Conservation (phyloP, 352 stramenopile species). For the Poterioochromonas sp. region DNA sequence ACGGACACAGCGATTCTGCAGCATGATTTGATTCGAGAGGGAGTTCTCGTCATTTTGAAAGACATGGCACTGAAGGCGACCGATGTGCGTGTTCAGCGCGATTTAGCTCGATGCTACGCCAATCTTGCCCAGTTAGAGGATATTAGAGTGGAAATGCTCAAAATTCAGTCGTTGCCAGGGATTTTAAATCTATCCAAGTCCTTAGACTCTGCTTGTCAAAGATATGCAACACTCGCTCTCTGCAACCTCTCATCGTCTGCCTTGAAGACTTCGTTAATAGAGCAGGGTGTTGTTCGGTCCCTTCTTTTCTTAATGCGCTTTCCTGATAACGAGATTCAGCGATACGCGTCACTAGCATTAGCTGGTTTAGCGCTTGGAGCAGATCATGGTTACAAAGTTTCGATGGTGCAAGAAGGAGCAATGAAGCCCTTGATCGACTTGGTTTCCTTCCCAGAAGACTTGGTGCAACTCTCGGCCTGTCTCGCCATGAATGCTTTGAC, state of each 20-base stretch:
- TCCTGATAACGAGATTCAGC: slow-evolving; percentile 87
- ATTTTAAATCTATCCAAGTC: slow-evolving; percentile 57
- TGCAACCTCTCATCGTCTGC: slow-evolving; percentile 75
- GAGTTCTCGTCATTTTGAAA: slow-evolving; percentile 64
- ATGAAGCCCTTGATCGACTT: slow-evolving; percentile 80
- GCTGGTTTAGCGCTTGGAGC: slow-evolving; percentile 78
- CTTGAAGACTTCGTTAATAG: slow-evolving; percentile 76
- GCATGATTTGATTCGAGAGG: slow-evolving; percentile 71
- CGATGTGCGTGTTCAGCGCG: slow-evolving; percentile 80
- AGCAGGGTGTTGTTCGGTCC: slow-evolving; percentile 76
- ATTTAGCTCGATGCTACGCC: slow-evolving; percentile 75
- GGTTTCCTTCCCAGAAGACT: slow-evolving; percentile 78
- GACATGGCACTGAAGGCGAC: slow-evolving; percentile 56
- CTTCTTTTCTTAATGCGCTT: slow-evolving; percentile 85
- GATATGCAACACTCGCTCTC: slow-evolving; percentile 83
- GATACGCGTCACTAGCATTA: slow-evolving; percentile 78
- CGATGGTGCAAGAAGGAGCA: slow-evolving; percentile 78
- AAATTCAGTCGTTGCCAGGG: neutral
- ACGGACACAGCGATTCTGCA: slow-evolving; percentile 75
- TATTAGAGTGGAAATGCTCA: slow-evolving; percentile 40
- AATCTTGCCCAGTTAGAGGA: slow-evolving; percentile 73
- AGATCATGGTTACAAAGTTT: slow-evolving; percentile 76
- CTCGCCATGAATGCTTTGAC: slow-evolving; percentile 78
- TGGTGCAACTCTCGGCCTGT: slow-evolving; percentile 79
- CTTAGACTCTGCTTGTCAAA: slow-evolving; percentile 78